Evolutionary conservation across 495 filamentous ascomycete genomes (phyloP).

Genomic region (Neurospora sp.): DNA sequence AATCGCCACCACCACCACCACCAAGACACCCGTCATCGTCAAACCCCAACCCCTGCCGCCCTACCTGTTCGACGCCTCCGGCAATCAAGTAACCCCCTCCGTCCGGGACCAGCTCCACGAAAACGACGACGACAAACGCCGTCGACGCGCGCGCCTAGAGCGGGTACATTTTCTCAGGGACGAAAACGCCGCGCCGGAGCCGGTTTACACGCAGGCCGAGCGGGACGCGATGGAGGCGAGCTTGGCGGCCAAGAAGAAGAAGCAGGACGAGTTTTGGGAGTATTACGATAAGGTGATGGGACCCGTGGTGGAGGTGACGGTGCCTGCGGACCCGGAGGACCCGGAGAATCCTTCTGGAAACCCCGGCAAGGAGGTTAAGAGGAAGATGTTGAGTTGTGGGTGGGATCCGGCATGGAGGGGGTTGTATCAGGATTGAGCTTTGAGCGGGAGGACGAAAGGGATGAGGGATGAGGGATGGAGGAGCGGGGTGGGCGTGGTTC

Average conservation of each 20-base stretch:
- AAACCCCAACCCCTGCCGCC: slow-evolving; percentile 20
- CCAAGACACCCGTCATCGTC: not conserved
- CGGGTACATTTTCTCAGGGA: slow-evolving; percentile 18
- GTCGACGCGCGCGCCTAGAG: slow-evolving; percentile 21
- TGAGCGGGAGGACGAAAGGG: not conserved
- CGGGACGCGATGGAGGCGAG: slow-evolving; percentile 3
- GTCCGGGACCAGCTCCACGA: slow-evolving; percentile 26
- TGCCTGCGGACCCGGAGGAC: not conserved
- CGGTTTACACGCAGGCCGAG: slow-evolving; percentile 20
- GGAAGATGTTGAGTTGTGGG: not conserved
- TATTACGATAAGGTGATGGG: slow-evolving; percentile 8
- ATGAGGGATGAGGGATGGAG: not conserved
- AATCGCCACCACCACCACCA: not conserved
- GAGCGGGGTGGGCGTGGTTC: not conserved
- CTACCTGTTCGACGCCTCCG: slow-evolving; percentile 31
- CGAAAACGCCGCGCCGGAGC: slow-evolving; percentile 32
- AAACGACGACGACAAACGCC: slow-evolving; percentile 25
- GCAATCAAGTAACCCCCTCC: slow-evolving; percentile 35
- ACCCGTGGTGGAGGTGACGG: not conserved
- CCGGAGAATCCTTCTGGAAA: not conserved
- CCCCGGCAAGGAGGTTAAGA: not conserved
- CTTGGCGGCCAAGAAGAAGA: slow-evolving; percentile 5
- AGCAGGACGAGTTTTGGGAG: slow-evolving; percentile 12
- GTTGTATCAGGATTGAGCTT: not conserved
- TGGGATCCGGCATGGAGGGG: not conserved